These are phyloP conservation scores for Hypoxylon sp. DNA, from an alignment of 2,329 filamentous ascomycete genomes.

Conservation along the genomic window DNA sequence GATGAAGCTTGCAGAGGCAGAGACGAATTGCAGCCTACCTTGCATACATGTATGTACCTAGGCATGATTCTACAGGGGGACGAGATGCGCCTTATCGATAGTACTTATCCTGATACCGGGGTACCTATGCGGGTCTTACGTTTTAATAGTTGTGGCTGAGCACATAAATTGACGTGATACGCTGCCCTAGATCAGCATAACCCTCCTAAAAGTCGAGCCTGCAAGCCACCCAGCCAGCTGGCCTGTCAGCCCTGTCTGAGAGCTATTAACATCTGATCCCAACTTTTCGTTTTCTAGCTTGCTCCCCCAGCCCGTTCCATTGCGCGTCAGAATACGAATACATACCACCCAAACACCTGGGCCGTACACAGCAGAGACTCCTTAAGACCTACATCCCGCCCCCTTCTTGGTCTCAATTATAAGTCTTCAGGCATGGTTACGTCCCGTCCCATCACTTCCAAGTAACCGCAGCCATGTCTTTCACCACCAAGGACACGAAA, in stretches of 20 bases:
- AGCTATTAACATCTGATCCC: slow-evolving; percentile 25
- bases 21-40: too few species aligned
- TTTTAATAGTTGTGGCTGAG: slow-evolving; percentile 2
- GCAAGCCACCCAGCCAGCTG: slow-evolving; percentile 2
- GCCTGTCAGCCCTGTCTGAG: too few species aligned
- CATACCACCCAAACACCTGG: slow-evolving; percentile 1
- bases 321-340: slow-evolving; percentile 26
- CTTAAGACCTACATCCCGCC: not conserved
- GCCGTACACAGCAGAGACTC: slow-evolving; percentile 17
- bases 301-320: slow-evolving; percentile 18
- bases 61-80: too few species aligned
- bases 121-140: too few species aligned
- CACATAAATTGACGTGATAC: not conserved
- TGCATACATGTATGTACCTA: too few species aligned
- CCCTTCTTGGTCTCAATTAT: not conserved
- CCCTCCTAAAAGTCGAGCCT: not conserved
- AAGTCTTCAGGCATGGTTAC: slow-evolving; percentile 1
- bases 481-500: slow-evolving; percentile 48
- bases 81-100: not conserved
- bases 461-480: slow-evolving; percentile 46
- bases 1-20: too few species aligned
- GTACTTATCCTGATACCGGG: not conserved
- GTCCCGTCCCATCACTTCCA: not conserved
- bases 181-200: not conserved
- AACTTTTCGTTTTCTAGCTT: slow-evolving; percentile 10